Conservation (phyloP, 2,329 filamentous ascomycete species). For the Microsporum audouinii region DNA sequence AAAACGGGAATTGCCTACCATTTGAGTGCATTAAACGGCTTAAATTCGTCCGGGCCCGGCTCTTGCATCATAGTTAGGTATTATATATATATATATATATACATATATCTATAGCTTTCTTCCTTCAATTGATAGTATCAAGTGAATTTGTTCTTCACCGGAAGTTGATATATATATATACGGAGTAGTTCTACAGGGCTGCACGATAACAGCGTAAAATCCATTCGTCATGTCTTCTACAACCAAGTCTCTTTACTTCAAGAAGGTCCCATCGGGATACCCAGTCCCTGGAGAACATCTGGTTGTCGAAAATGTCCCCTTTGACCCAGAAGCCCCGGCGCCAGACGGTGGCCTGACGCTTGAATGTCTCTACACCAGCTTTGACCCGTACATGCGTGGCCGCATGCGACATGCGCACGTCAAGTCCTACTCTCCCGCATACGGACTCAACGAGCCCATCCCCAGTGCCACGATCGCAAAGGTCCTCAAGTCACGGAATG, state of each 20-base stretch:
- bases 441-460: slow-evolving; percentile 52
- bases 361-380: slow-evolving; percentile 61
- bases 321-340: slow-evolving; percentile 49
- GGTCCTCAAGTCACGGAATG: slow-evolving; percentile 57
- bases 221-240: slow-evolving; percentile 20
- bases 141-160: background rate
- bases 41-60: background rate
- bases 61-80: background rate
- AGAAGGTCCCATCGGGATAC: slow-evolving; percentile 52
- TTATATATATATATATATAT: background rate
- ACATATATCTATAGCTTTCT: background rate
- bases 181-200: background rate
- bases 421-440: slow-evolving; percentile 59
- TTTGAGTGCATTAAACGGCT: background rate
- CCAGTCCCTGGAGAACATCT: slow-evolving; percentile 63
- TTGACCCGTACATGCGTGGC: slow-evolving; percentile 76
- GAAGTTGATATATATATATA: background rate
- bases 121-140: background rate
- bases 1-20: background rate
- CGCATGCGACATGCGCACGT: slow-evolving; percentile 55
- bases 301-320: slow-evolving; percentile 51
- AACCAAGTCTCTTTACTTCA: slow-evolving; percentile 70
- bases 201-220: background rate
- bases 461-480: slow-evolving; percentile 53
- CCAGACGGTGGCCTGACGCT: slow-evolving; percentile 56